Base-by-base conservation (phyloP, 176 grass and related monocot genomes). In the Zoysia japonica region DNA sequence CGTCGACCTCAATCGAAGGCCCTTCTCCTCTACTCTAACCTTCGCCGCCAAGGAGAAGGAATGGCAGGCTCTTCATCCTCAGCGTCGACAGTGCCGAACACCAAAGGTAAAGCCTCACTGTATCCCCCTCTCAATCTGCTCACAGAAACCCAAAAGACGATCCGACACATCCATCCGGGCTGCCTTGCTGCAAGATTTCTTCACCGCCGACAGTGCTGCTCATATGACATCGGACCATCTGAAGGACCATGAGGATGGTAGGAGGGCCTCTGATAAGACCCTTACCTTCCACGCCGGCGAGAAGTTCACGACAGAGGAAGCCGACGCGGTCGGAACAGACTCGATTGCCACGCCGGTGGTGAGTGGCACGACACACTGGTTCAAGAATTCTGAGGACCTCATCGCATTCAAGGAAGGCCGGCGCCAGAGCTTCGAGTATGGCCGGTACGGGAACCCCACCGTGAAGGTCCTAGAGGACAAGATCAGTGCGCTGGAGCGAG, bases 401-500 rank as follows among this genome's bases (percentile, higher is more conserved):
- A 73, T 97, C 17, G 93, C 90, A 17, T 93, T 93, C 84, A 91
- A 87, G 93, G 93, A 97, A 87, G 91, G 91, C 3, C 71, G 86
- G 61, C 88, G 90, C 75, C 65, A 85, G 40, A 97, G 91, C 78
- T 93, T 87, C 45, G 93, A 91, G 81, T 97, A 97, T 46, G 86
- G 93, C 5, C 84, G 91, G 3, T 93, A 93, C 42, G 84, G 91
- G 4, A 97, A 97, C 84, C 88, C 93, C 5, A 97, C 93, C 1
- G 84, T 87, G 2, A 85, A 91, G 61, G 91, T 89, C 68, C 83
- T 93, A 3, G 86, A 97, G 50, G 88, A 93, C 17, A 93, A 97
- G 86, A 93, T 93, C 77, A 93, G 93, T 38, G 88, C 93, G 3
- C 61, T 97, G 53, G 88, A 97, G 84, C 85, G 78, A 74, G 90